Percentiles rank a stretch among this genome's conserved stretches.
These are phyloP conservation scores for Benincasa hispida DNA, from an alignment of 306 rosid species.

Conservation along the genomic window DNA sequence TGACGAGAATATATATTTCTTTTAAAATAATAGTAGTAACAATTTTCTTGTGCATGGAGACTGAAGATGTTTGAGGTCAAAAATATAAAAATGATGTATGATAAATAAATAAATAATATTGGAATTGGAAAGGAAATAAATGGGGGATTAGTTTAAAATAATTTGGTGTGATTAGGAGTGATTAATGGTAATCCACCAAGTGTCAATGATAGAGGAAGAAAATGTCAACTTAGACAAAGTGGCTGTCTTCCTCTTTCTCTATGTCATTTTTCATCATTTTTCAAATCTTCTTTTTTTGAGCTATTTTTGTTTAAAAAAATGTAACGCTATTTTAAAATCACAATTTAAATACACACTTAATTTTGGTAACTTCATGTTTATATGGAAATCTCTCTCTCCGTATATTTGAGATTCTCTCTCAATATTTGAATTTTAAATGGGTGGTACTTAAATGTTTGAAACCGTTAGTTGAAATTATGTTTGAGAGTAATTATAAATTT, in stretches of 20 bases:
- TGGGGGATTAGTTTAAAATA: background rate
- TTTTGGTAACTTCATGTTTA: background rate
- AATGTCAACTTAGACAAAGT: conserved; percentile 2
- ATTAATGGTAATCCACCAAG: background rate
- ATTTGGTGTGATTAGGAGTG: background rate
- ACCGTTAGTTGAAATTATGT: background rate
- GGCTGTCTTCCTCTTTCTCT: background rate
- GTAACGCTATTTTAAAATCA: background rate
- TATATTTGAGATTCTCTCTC: background rate
- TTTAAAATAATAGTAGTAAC: background rate
- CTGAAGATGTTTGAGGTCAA: background rate
- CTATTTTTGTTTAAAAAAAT: no score
- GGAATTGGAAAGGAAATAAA: background rate
- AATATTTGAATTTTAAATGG: background rate
- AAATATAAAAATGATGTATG: background rate
- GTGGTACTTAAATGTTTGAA: background rate
- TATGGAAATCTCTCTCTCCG: background rate
- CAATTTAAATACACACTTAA: background rate
- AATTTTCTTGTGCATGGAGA: background rate
- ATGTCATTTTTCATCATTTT: background rate
- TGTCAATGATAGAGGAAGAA: background rate
- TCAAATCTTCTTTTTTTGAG: no score
- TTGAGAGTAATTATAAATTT: no score
- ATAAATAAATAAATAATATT: background rate
- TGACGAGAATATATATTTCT: background rate